Evolutionary conservation across 179 eudicot species (phyloP).

Genomic region (Spergularia azorica): DNA sequence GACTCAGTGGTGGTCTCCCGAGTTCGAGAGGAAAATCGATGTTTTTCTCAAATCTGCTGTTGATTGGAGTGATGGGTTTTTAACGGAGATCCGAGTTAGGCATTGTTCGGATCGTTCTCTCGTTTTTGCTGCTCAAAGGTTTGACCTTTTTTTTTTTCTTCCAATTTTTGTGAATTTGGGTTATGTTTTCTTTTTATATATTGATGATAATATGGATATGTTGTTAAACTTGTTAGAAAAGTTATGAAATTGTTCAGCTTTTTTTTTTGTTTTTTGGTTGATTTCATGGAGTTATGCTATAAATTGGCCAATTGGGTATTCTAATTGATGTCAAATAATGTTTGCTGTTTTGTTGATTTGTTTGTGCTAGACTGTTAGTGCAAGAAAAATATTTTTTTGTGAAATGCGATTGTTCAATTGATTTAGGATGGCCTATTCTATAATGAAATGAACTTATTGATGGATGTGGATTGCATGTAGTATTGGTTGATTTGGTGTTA

Average conservation of each 20-base stretch:
- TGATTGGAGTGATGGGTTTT: constrained; percentile 56
- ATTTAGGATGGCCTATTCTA: background rate
- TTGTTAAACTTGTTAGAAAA: no score
- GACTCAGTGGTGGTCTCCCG: constrained; percentile 69
- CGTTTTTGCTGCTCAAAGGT: constrained; percentile 64
- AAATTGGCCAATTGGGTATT: background rate
- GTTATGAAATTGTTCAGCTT: background rate
- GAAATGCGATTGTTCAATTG: background rate
- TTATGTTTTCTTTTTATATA: background rate
- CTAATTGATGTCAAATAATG: background rate
- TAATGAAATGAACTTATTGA: background rate
- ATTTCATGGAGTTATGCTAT: background rate
- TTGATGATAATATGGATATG: background rate
- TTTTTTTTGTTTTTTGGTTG: background rate
- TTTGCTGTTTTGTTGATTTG: background rate
- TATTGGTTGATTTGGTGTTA: background rate
- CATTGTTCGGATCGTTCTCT: constrained; percentile 84
- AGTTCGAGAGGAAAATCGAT: constrained; percentile 66
- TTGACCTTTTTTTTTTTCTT: background rate
- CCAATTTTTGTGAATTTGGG: background rate
- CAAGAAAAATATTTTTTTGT: background rate
- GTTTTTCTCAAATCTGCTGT: constrained; percentile 56
- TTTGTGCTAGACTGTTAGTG: background rate
- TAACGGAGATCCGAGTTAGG: constrained; percentile 61
- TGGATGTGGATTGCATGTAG: background rate